phyloP scores from a whole-genome alignment of 257 asterid genomes.

The Rauvolfia tetraphylla region DNA sequence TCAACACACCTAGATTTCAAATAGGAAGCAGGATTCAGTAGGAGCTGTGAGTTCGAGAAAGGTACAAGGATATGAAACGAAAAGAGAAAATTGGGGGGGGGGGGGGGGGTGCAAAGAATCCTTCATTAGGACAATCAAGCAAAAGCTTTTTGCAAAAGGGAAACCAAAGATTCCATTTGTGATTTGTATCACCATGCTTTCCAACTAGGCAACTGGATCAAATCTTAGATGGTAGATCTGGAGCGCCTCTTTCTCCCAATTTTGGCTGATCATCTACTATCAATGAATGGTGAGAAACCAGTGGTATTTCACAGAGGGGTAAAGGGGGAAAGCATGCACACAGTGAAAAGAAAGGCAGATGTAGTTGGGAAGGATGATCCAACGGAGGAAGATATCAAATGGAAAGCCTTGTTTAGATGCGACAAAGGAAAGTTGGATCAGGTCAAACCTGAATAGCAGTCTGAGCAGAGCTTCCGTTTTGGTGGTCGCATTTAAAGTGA shows the following conservation, averaged over 20 bases:
- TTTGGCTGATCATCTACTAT: too few species aligned
- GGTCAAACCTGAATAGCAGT: not conserved
- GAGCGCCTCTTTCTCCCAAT: not conserved
- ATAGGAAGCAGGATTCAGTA: not conserved
- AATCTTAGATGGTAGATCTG: not conserved
- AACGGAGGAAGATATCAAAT: not conserved
- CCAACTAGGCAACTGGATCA: not conserved
- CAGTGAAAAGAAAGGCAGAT: not conserved
- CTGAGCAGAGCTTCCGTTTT: not conserved
- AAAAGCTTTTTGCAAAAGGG: not conserved
- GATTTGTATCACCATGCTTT: not conserved
- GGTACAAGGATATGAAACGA: not conserved
- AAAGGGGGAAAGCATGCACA: not conserved
- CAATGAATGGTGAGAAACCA: too few species aligned
- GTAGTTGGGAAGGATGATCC: not conserved
- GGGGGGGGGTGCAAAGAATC: too few species aligned
- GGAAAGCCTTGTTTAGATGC: not conserved
- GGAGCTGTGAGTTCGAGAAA: not conserved
- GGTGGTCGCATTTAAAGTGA: not conserved
- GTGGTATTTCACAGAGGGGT: too few species aligned
- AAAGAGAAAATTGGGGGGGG: too few species aligned
- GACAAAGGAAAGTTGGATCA: not conserved
- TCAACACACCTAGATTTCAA: not conserved
- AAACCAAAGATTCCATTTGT: not conserved
- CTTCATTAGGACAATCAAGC: not conserved